Evolutionary conservation across 176 grass and related monocot species (phyloP), one percentile per base, ranked within the genome.

Genomic region (Eragrostis curvula): DNA sequence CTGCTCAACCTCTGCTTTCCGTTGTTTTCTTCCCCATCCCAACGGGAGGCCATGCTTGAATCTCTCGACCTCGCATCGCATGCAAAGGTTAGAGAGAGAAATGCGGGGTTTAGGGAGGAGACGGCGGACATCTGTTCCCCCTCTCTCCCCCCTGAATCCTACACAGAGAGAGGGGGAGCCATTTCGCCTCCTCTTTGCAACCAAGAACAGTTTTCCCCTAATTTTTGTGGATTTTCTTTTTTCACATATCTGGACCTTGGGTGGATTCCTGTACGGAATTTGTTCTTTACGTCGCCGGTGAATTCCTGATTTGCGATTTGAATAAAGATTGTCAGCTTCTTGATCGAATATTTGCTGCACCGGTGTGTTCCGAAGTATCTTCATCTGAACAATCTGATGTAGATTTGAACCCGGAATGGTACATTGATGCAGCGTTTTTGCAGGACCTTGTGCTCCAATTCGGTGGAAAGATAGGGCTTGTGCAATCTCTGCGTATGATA

Each of bases 11-110:
- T 36, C 32, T 36, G 32, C 32, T 4, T 36, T 36, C 32, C 3
- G 32, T 36, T 36, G 32, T 36, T 36, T 36, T 36, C 32, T 36
- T 36, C 32, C 32, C 32, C 32, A 36, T 36, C 32, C 59, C 23
- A 73, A 83, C 67, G 68, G 45, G 79, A 83, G 84, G 88, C 60
- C 58, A 28, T 74, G 84, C 88, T 83, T 83, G 79, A 86, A 79
- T 86, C 79, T 83, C 88, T 90, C 84, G 12, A 23, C n/a, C 43
- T 90, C 71, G 25, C 40, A 23, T 55, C 39, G 25, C 88, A 86
- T 86, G 88, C 83, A 82, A 86, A 83, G 83, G 79, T 63, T 83
- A 73, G 83, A 86, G 83, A 89, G 87, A 73, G 58, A 83, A 90
- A 83, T 62, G 68, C 88, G 79, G 67, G 71, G 55, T 81, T 76